Conservation (phyloP, 2,329 filamentous ascomycete species). For the Exserohilum turcica region DNA sequence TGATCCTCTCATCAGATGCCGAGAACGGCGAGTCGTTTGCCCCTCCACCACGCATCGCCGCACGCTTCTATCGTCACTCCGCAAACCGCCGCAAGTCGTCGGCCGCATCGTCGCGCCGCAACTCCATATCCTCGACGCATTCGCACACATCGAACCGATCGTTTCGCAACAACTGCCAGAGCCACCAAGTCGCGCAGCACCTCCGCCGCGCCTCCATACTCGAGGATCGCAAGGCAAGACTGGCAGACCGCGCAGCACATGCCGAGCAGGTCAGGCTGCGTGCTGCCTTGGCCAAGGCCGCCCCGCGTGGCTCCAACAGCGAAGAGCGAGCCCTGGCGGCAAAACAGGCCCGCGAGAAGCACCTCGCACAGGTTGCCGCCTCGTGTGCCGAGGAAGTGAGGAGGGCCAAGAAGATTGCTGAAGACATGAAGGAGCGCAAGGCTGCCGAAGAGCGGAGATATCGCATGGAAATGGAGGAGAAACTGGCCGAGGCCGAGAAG, state of each 20-base stretch:
- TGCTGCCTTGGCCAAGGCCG: constrained; percentile 74
- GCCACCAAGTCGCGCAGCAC: constrained; percentile 78
- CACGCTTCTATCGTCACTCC: constrained; percentile 72
- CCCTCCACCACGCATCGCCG: constrained; percentile 76
- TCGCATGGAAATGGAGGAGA: constrained; percentile 77
- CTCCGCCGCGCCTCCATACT: constrained; percentile 79
- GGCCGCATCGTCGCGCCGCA: constrained; percentile 77
- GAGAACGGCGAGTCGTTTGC: constrained; percentile 56
- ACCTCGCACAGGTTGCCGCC: constrained; percentile 80
- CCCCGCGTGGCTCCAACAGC: constrained; percentile 67
- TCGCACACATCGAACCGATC: constrained; percentile 70
- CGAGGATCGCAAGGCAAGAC: constrained; percentile 76
- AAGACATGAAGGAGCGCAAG: constrained; percentile 79
- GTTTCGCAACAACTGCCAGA: constrained; percentile 64
- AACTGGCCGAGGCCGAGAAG: constrained; percentile 75
- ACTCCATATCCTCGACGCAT: constrained; percentile 77
- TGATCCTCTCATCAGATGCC: constrained; percentile 48
- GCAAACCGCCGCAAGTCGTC: constrained; percentile 74
- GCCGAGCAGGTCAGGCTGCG: constrained; percentile 81
- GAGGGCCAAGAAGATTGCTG: constrained; percentile 80
- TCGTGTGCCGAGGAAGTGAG: constrained; percentile 82
- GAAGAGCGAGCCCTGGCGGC: constrained; percentile 80
- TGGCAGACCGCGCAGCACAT: constrained; percentile 80
- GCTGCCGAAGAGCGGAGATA: constrained; percentile 73
- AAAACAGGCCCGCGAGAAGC: constrained; percentile 77